Evolutionary conservation across 768 basidiomycete species (phyloP).

Genomic region (Boletellus ananas): DNA sequence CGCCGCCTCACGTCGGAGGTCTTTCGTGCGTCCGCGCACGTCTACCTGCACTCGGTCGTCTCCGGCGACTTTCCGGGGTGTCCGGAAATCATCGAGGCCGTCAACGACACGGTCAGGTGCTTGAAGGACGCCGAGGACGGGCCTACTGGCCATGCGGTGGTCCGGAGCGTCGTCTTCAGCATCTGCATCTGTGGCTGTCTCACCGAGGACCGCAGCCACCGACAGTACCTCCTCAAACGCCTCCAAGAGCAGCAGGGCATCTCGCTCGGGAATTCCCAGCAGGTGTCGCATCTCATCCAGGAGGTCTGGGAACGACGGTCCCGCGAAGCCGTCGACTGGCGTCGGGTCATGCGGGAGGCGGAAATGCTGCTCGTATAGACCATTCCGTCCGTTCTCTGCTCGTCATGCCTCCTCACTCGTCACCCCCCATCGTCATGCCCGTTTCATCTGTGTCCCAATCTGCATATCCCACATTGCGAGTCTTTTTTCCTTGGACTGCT

Average conservation of each 20-base stretch:
- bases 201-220: slow-evolving; percentile 47
- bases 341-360: slow-evolving; percentile 46
- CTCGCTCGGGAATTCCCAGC: slow-evolving; percentile 61
- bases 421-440: neutral
- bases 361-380: slow-evolving; percentile 58
- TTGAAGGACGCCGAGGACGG: slow-evolving; percentile 37
- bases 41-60: slow-evolving; percentile 75
- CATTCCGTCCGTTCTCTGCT: neutral
- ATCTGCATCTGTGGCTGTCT: slow-evolving; percentile 73
- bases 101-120: slow-evolving; percentile 50
- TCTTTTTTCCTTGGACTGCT: slow-evolving; percentile 14
- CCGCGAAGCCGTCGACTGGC: slow-evolving; percentile 54
- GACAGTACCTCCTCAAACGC: slow-evolving; percentile 39
- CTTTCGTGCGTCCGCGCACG: slow-evolving; percentile 69
- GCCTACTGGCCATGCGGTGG: slow-evolving; percentile 49
- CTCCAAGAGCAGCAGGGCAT: slow-evolving; percentile 51
- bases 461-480: slow-evolving; percentile 9
- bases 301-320: slow-evolving; percentile 53
- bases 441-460: neutral
- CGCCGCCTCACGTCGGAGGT: slow-evolving; percentile 50
- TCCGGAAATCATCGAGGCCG: slow-evolving; percentile 54
- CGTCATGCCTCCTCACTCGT: slow-evolving; percentile 3
- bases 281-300: slow-evolving; percentile 51
- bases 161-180: slow-evolving; percentile 75
- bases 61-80: slow-evolving; percentile 69